Base-by-base conservation (phyloP, 768 basidiomycete species). In the Lepiota brunneoincarnata region DNA sequence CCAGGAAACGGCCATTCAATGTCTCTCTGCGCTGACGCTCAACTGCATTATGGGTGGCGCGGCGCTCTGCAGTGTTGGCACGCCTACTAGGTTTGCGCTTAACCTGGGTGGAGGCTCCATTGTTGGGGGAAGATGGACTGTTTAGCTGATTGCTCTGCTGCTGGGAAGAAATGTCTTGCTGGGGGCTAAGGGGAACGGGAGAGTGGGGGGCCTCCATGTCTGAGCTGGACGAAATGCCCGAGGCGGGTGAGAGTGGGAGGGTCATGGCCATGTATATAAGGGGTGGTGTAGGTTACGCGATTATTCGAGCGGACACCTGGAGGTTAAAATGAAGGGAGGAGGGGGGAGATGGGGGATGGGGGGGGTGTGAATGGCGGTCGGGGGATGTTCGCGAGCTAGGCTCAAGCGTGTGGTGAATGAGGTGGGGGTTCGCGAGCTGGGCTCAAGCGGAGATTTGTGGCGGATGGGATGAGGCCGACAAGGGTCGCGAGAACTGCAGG, bases 1-100 rank as follows among this genome's bases (percentile, higher is more conserved):
- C 90, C 62, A 97, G 75, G 76, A 98, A 98, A 55, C 93, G 82
- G 49, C 89, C 83, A 67, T 98, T 99, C 48, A 98, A 75, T 41
- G 90, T 94, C 75, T 98, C 96, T 46, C 96, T 77, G 44, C 96
- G 82, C 65, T 90, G 89, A 47, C 97, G 81, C 75, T 98, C 97
- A 54, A 98, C 93, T 28, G 97, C 96, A 68, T 98, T 99, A 74
- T 99, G 96, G 18, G 91, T 94, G 3, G 93, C 93, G 34, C 96
- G 78, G 70, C 95, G 91, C 69, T 98, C 96, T 48, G 94, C 95
- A 49, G 95, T 98, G 73, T 98, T 98, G 49, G 93, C 94, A 28
- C 94, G 84, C 58, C 93, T 80, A 64, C 82, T 83, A 51, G 91
- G 84, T 69, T 96, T 96, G 69, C 89, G 83, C 67, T 89, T 91